Base-by-base conservation (phyloP, 495 filamentous ascomycete genomes). In the Daldinia childiae region DNA sequence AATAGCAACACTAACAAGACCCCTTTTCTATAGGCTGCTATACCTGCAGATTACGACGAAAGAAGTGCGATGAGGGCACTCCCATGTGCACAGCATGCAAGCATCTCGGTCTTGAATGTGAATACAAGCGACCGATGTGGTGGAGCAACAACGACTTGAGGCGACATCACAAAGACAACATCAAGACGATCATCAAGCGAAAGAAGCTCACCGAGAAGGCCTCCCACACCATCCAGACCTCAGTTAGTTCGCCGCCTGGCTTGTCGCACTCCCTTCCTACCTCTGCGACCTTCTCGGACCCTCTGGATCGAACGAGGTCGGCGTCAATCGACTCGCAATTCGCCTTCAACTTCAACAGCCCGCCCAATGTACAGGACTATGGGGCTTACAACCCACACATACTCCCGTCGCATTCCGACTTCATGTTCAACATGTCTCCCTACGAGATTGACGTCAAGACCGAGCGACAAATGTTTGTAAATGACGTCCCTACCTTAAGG, bases 361-460 rank as follows among this genome's bases (percentile, higher is more conserved):
- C 84, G 24, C 86, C 89, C 6, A 80, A 82, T 54, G 85, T 83
- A 41, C 74, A 83, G 56, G 88, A 90, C 48, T 92, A 88, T 78
- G 86, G 88, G 15, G 77, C 86, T 52, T 92, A 89, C 80, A 85
- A 86, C 66, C 84, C 85, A 54, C 85, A 82, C 70, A 69, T 84
- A 60, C 69, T 78, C 52, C 71, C 76, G 21, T 76, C 76, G 24
- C 77, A 79, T 29, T 70, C 76, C 58, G 82, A 85, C 29, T 86
- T 83, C 78, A 84, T 85, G 81, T 83, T 82, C 52, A 83, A 70
- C 76, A 90, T 87, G 80, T 86, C 90, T 17, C 93, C 93, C 0
- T 98, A 96, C 76, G 95, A 98, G 78, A 90, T 98, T 66, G 95
- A 99, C 78, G 91, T 98, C 82, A 94, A 92, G 85, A 98, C 95